Evolutionary conservation across 2,329 filamentous ascomycete species (phyloP).

Genomic region (Diaporthe aspalathi): DNA sequence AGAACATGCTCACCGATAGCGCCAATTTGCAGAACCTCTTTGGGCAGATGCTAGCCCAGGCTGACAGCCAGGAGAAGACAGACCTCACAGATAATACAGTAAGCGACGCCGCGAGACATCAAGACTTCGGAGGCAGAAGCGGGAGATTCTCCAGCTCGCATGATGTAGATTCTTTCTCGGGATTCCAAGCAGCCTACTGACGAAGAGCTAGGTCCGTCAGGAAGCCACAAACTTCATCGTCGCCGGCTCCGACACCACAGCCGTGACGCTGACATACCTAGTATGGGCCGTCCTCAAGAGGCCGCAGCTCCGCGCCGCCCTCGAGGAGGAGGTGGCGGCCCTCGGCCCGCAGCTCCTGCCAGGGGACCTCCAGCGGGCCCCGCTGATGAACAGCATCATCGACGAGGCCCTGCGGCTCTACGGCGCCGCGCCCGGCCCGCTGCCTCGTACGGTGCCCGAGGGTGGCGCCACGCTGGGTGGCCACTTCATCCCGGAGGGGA

Average conservation of each 20-base stretch:
- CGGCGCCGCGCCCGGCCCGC: constrained; percentile 45
- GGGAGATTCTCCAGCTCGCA: no score
- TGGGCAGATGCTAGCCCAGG: constrained; percentile 42
- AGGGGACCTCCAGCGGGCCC: constrained; percentile 45
- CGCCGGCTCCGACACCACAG: constrained; percentile 56
- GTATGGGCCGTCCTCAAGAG: constrained; percentile 44
- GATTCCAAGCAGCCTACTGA: background rate
- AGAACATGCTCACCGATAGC: constrained; percentile 29
- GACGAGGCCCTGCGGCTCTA: constrained; percentile 50
- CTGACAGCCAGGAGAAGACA: constrained; percentile 39
- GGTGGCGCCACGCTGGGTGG: constrained; percentile 46
- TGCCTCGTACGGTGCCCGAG: constrained; percentile 45
- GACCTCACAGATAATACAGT: constrained; percentile 45
- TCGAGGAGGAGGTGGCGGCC: constrained; percentile 43
- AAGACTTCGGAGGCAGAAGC: no score
- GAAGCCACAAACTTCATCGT: constrained; percentile 53
- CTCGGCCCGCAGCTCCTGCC: constrained; percentile 42
- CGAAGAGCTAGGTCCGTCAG: background rate
- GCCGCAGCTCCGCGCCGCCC: constrained; percentile 34
- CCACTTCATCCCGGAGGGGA: constrained; percentile 47
- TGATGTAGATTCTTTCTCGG: background rate
- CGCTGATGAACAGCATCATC: constrained; percentile 49
- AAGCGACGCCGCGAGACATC: background rate
- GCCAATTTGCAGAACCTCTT: constrained; percentile 41
- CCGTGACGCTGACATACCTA: constrained; percentile 53